Evolutionary conservation across 169 alveolate genomes (phyloP).

Genomic region (Plasmodium falciparum): DNA sequence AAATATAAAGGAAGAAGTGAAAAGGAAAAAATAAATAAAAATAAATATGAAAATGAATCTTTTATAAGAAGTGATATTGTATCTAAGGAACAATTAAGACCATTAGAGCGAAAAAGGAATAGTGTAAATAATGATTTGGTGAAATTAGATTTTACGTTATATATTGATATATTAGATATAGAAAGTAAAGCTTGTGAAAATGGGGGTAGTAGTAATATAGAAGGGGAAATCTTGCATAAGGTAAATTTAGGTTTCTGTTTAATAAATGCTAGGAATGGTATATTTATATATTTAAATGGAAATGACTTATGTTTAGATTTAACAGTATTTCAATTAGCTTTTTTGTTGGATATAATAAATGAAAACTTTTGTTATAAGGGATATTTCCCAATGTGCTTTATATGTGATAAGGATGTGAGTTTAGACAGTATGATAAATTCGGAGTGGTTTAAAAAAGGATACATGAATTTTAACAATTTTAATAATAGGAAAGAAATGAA

Average conservation of each 20-base stretch:
- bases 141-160: conserved; percentile 67
- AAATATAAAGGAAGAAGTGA: conserved; percentile 2
- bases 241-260: conserved; percentile 54
- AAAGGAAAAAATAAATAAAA: background rate
- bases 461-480: conserved; percentile 34
- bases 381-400: conserved; percentile 73
- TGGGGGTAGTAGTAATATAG: conserved; percentile 74
- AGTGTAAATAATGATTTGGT: background rate
- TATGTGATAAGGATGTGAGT: conserved; percentile 43
- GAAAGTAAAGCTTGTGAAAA: conserved; percentile 76
- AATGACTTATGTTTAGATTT: conserved; percentile 54
- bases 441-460: conserved; percentile 59
- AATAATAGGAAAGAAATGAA: background rate
- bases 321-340: conserved; percentile 61
- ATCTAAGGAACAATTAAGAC: background rate
- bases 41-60: background rate
- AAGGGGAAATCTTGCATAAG: conserved; percentile 68
- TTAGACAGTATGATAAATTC: conserved; percentile 45
- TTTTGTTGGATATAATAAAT: conserved; percentile 71
- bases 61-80: no score
- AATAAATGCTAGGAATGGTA: conserved; percentile 44
- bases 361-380: conserved; percentile 76
- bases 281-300: conserved; percentile 60
- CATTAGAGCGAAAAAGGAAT: background rate
- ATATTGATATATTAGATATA: conserved; percentile 55